Evolutionary conservation across 1,284 basidiomycete genomes (phyloP), one percentile per base, ranked within the genome.

Genomic region (Cutaneotrichosporon sp.): DNA sequence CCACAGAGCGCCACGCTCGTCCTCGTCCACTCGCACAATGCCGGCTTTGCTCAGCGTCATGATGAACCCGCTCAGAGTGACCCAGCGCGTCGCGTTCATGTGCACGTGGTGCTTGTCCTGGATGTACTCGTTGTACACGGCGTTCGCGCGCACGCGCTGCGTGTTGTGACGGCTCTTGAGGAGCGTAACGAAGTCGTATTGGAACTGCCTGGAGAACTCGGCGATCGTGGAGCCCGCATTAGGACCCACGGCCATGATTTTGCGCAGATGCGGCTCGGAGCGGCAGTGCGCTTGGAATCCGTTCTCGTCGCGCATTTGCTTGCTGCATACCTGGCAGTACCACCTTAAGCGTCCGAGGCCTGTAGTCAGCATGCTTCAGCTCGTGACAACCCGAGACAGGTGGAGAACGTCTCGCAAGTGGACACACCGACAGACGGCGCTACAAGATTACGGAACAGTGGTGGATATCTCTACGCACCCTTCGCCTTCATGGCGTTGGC

Each of bases 41-140:
- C 96, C 94, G 7, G 82, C 80, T 41, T 91, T 81, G 3, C 96
- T 93, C 26, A 99, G 80, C 65, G 93, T 84, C 74, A 94, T 92
- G 65, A 84, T 80, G 65, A 98, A 99, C 67, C 96, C 94, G 11
- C 88, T 88, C 55, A 98, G 80, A 10, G 94, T 96, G 22, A 96
- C 89, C 93, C 96, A 98, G 56, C 90, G 84, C 10, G 96, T 98
- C 5, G 93, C 80, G 75, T 99, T 99, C 96, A 99, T 98, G 78
- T 99, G 96, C 22, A 93, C 79, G 74, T 98, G 96, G 47, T 81
- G 75, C 75, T 94, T 93, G 76, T 97, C 94, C 55, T 89, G 83
- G 63, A 98, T 99, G 76, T 90, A 93, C 74, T 98, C 96, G 75
- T 99, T 93, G 70, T 98, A 99, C 16, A 98, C 94, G 46, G 84